Percentiles rank a stretch among this genome's conserved stretches.
Conservation (phyloP, 2,329 filamentous ascomycete genomes). For the Nemania abortiva region DNA sequence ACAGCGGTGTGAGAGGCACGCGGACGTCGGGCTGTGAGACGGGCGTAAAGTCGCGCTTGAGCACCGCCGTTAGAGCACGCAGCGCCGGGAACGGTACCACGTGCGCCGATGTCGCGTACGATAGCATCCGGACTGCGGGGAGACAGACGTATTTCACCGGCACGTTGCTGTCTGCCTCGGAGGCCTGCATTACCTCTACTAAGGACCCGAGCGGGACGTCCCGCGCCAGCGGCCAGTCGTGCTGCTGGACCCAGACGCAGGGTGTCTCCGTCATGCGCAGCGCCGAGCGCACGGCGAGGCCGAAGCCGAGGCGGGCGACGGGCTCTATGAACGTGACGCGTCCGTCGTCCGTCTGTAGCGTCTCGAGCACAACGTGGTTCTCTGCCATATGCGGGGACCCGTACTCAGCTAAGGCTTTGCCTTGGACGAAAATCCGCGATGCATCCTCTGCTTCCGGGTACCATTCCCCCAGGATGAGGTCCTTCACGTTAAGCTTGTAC, state of each 20-base stretch:
- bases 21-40: background rate
- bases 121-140: conserved; percentile 63
- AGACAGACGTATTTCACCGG: conserved; percentile 67
- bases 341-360: conserved; percentile 52
- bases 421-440: conserved; percentile 30
- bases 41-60: conserved; percentile 55
- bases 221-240: conserved; percentile 65
- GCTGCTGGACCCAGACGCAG: conserved; percentile 69
- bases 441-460: conserved; percentile 1
- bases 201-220: conserved; percentile 60
- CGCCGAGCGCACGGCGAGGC: conserved; percentile 65
- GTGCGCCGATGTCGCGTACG: conserved; percentile 62
- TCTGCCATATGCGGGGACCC: conserved; percentile 55
- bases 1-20: conserved; percentile 65
- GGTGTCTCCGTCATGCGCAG: conserved; percentile 61
- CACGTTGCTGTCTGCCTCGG: conserved; percentile 46
- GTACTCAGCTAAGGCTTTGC: conserved; percentile 59
- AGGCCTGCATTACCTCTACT: conserved; percentile 59
- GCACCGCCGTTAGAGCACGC: conserved; percentile 55
- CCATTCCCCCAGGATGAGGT: conserved; percentile 54
- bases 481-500: conserved; percentile 63
- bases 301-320: conserved; percentile 62
- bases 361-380: conserved; percentile 55
- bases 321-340: conserved; percentile 64
- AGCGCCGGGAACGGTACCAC: conserved; percentile 59